Base-by-base conservation (phyloP, 768 basidiomycete species). In the Mycena vulgaris region DNA sequence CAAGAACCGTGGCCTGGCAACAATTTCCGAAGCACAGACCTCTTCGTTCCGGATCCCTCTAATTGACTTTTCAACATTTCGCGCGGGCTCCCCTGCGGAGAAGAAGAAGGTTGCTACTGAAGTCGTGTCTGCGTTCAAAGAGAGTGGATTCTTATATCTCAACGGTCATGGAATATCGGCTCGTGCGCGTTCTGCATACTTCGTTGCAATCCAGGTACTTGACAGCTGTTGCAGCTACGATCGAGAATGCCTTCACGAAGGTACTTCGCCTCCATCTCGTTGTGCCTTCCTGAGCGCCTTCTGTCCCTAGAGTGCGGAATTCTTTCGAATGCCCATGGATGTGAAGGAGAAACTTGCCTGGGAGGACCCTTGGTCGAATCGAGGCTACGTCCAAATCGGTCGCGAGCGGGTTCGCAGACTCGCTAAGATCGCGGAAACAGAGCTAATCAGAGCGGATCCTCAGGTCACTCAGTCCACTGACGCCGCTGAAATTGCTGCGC, bases 351-450 rank as follows among this genome's bases (percentile, higher is more conserved):
- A 83, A 68, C 85, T 95, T 8, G 89, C 90, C 65, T 96, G 95
- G 95, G 91, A 93, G 63, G 93, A 95, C 77, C 94, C 95, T 68
- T 89, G 93, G 45, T 88, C 94, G 10, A 95, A 97, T 75, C 88
- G 95, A 63, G 95, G 95, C 35, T 96, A 95, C 78, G 93, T 96
- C 56, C 82, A 85, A 70, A 83, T 93, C 42, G 95, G 95, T 21
- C 88, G 95, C 23, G 95, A 97, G 79, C 91, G 92, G 37, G n/a
- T n/a, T n/a, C n/a, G n/a, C n/a, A n/a, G n/a, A n/a, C n/a, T n/a
- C n/a, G n/a, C n/a, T n/a, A n/a, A n/a, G n/a, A n/a, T n/a, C n/a
- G n/a, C n/a, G n/a, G n/a, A n/a, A n/a, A n/a, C n/a, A n/a, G n/a
- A n/a, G n/a, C n/a, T n/a, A n/a, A n/a, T n/a, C n/a, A n/a, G n/a